These are phyloP conservation scores for Diaporthe citriasiana DNA, from an alignment of 2,329 filamentous ascomycete genomes.

Conservation along the genomic window DNA sequence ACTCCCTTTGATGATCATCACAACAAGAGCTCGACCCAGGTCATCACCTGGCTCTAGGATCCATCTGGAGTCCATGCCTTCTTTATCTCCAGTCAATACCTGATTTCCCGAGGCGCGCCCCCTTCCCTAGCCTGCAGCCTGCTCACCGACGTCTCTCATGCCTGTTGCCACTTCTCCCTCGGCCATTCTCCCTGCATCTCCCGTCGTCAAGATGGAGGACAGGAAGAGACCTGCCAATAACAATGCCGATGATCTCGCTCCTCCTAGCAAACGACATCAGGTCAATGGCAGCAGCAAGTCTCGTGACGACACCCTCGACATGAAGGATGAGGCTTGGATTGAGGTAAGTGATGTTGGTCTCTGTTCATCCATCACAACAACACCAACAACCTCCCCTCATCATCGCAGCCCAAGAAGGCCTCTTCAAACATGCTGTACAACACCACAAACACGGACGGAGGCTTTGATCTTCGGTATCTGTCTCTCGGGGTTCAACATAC, in stretches of 20 bases:
- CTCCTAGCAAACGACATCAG: slow-evolving; percentile 92
- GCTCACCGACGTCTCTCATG: slow-evolving; percentile 75
- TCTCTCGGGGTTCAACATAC: slow-evolving; percentile 44
- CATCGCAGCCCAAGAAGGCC: slow-evolving; percentile 8
- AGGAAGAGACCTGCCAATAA: slow-evolving; percentile 93
- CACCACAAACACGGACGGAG: slow-evolving; percentile 16
- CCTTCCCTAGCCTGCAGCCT: slow-evolving; percentile 69
- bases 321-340: slow-evolving; percentile 73
- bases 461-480: slow-evolving; percentile 47
- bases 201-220: slow-evolving; percentile 97
- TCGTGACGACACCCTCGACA: slow-evolving; percentile 68
- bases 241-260: slow-evolving; percentile 85
- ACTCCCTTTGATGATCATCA: slow-evolving; percentile 54
- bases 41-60: slow-evolving; percentile 53
- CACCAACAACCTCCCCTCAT: slow-evolving; percentile 6
- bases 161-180: slow-evolving; percentile 83
- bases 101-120: slow-evolving; percentile 51
- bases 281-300: slow-evolving; percentile 80
- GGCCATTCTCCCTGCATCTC: slow-evolving; percentile 81
- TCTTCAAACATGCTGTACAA: slow-evolving; percentile 14
- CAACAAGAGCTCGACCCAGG: slow-evolving; percentile 49
- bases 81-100: slow-evolving; percentile 30
- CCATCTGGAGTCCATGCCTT: slow-evolving; percentile 37
- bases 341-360: slow-evolving; percentile 71
- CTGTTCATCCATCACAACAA: slow-evolving; percentile 36